Percentiles rank a stretch among this genome's conserved stretches.
Conservation (phyloP, 2,329 filamentous ascomycete species). For the Alternaria sp. region DNA sequence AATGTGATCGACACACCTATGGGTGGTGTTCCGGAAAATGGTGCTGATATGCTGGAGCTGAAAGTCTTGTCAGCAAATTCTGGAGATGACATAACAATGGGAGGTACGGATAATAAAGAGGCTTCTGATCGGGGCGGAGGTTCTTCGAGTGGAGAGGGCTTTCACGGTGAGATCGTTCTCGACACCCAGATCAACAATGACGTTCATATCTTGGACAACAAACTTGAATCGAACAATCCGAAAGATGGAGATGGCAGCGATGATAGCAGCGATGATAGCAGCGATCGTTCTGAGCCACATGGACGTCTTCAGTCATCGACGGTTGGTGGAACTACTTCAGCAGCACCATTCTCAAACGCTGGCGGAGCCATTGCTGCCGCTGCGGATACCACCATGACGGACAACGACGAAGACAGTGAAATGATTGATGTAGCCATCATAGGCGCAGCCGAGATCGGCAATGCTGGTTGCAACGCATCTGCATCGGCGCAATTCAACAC, state of each 20-base stretch:
- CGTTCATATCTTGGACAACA: not conserved
- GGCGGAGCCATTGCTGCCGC: not conserved
- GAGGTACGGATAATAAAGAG: not conserved
- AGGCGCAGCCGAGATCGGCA: accelerated
- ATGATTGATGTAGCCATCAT: not conserved
- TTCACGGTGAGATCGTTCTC: not conserved
- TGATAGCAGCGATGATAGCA: not conserved
- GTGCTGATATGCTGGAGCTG: too few relatives aligned
- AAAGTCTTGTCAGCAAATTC: not conserved
- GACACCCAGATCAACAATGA: not conserved
- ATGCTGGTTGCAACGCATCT: not conserved
- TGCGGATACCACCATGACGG: not conserved
- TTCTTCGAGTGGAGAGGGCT: not conserved
- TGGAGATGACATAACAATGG: not conserved
- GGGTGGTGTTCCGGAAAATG: not conserved
- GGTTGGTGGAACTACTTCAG: not conserved
- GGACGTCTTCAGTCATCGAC: not conserved
- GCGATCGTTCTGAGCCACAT: not conserved
- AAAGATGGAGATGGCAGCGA: not conserved
- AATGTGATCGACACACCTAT: not conserved
- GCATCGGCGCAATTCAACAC: not conserved
- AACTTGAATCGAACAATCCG: not conserved
- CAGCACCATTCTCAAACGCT: not conserved
- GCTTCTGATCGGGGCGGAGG: not conserved
- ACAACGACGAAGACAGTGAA: not conserved